Evolutionary conservation across 202 grass and related monocot genomes (phyloP).

Genomic region (Zizania palustris): DNA sequence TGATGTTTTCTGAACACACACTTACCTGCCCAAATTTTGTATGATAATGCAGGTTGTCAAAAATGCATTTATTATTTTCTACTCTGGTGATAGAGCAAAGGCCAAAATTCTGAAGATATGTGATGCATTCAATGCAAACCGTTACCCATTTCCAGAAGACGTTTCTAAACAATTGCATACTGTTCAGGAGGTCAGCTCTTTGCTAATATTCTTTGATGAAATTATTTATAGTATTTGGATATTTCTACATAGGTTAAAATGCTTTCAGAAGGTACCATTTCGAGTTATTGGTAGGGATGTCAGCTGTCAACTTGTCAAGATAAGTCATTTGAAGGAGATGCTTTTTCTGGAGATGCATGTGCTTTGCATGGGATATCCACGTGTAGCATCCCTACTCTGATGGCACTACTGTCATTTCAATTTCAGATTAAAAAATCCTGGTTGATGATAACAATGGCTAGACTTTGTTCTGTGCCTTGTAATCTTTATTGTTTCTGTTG

Average conservation of each 20-base stretch:
- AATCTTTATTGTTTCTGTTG: constrained; percentile 15
- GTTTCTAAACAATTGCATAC: constrained; percentile 67
- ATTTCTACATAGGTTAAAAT: not conserved
- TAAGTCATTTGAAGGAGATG: not conserved
- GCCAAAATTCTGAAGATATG: constrained; percentile 94
- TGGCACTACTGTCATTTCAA: constrained; percentile 15
- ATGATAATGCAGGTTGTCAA: constrained; percentile 65
- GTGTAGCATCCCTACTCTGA: constrained; percentile 4
- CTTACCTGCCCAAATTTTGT: constrained; percentile 19
- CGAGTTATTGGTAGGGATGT: not conserved
- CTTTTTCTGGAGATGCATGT: not conserved
- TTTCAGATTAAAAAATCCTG: not conserved
- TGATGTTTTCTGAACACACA: constrained; percentile 24
- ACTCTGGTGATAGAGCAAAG: constrained; percentile 88
- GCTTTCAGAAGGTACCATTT: not conserved
- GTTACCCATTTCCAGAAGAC: constrained; percentile 90
- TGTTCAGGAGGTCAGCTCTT: constrained; percentile 73
- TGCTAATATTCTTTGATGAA: constrained; percentile 23
- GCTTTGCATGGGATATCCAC: constrained; percentile 30
- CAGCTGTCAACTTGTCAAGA: constrained; percentile 18
- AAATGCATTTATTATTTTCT: constrained; percentile 95
- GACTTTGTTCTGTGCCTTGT: not conserved
- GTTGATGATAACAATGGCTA: not conserved
- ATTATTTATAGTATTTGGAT: not conserved
- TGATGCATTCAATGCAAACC: constrained; percentile 93